phyloP scores from a whole-genome alignment of 192 early-diverging fungal species.

The Backusella tarrabulga region DNA sequence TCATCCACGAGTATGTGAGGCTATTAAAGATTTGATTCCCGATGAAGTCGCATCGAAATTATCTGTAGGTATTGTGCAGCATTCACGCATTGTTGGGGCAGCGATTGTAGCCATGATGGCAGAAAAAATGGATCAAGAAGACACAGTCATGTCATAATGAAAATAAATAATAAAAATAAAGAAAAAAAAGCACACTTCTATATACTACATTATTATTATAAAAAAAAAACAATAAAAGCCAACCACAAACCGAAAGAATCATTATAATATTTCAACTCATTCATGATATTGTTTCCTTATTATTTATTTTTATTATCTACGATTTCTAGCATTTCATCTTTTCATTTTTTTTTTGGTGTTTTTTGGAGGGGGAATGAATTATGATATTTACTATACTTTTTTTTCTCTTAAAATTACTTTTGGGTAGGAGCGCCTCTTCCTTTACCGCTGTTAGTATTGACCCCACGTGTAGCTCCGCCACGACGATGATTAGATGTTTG shows the following conservation, averaged over 20 bases:
- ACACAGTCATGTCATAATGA: not conserved
- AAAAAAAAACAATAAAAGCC: not conserved
- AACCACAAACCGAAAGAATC: not conserved
- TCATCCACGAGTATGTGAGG: slow-evolving; percentile 40
- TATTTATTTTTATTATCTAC: not conserved
- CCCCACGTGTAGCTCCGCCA: not conserved
- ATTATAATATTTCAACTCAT: not conserved
- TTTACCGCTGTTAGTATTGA: not conserved
- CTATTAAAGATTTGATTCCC: slow-evolving; percentile 32
- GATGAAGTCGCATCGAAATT: slow-evolving; percentile 32
- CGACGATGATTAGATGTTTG: slow-evolving; percentile 1
- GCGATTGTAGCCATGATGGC: slow-evolving; percentile 44
- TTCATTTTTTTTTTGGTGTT: not conserved
- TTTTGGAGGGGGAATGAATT: not conserved
- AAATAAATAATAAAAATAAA: not conserved
- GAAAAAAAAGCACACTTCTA: not conserved
- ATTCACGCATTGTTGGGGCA: slow-evolving; percentile 38
- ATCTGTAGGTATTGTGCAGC: slow-evolving; percentile 36
- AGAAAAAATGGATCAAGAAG: slow-evolving; percentile 26
- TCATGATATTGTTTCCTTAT: not conserved
- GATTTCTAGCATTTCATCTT: not conserved
- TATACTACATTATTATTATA: not conserved
- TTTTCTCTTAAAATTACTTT: not conserved
- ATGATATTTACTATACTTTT: slow-evolving; percentile 5
- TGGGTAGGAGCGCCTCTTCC: slow-evolving; percentile 13